Base-by-base conservation (phyloP, 805 yeast species). In the Candida rishiriensis region DNA sequence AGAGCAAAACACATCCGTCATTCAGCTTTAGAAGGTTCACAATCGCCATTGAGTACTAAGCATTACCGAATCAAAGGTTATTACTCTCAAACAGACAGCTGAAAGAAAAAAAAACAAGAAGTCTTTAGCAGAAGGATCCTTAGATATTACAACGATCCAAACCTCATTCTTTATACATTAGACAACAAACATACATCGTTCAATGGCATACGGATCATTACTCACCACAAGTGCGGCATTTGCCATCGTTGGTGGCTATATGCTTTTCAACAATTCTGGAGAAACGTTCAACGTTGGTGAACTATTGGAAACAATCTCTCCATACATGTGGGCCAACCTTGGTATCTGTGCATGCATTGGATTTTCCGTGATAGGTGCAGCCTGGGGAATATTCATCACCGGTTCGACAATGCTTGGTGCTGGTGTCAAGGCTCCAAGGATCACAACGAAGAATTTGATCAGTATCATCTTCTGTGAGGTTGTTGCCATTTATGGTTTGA, bases 391-490 rank as follows among this genome's bases (percentile, higher is more conserved):
- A 54, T 93, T 91, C 65, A 78, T 93, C 49, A 91, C 98, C 2
- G 99, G 99, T 34, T 75, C 97, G 1, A 81, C 97, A 28, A 87
- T 93, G 55, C 70, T 93, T 50, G 99, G 99, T 56, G 99, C 99
- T 3, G 99, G 99, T 72, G 97, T 93, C 48, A 87, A 87, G 66
- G 93, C 96, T 12, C 99, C 99, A 41, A 76, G 98, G 64, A 95
- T 93, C 63, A 90, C 98, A 36, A 93, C 99, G 43, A 93, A 93
- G 74, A 93, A 93, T 66, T 78, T 93, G 64, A 95, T 93, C 52
- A 86, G 95, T 35, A 93, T 93, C 65, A 95, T 93, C 70, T 93
- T 93, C 75, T 93, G 99, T 76, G 99, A 93, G 71, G 99, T 93
- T 56, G 99, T 93, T 44, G 99, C 99, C 53, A 93, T 93, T 64